A percentile compares a stretch with the other conserved stretches of the same genome.
Conservation (phyloP, 73 alveolate species). For the Paramecium sonneborni region DNA sequence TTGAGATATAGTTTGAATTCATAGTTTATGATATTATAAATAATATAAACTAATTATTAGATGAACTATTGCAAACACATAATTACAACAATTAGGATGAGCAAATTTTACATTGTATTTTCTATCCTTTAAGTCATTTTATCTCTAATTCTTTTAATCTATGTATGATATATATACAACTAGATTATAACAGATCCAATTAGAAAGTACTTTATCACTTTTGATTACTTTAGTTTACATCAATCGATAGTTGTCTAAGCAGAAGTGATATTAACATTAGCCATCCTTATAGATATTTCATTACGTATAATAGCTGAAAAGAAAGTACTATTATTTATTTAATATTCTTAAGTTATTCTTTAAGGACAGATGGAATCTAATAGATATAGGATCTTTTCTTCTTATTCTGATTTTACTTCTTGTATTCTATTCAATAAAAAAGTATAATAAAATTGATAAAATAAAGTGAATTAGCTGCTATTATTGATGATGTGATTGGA, state of each 20-base stretch:
- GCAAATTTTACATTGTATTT: not conserved
- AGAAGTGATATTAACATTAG: not conserved
- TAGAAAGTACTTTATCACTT: not conserved
- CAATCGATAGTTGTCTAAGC: not conserved
- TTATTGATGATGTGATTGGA: not conserved
- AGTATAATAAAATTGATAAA: not conserved
- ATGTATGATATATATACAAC: slow-evolving; percentile 6
- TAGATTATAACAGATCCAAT: slow-evolving; percentile 9
- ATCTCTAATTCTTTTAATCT: not conserved
- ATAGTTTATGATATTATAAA: not conserved
- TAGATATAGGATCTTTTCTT: not conserved
- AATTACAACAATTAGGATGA: not conserved
- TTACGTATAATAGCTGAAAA: not conserved
- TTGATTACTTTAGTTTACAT: not conserved
- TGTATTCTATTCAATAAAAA: not conserved
- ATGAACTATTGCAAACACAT: slow-evolving; percentile 18
- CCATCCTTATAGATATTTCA: not conserved
- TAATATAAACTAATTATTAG: not conserved
- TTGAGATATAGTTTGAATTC: not conserved
- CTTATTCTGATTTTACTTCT: not conserved
- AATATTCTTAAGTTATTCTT: not conserved
- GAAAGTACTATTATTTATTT: not conserved
- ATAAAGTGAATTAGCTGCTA: not conserved
- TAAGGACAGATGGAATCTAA: not conserved
- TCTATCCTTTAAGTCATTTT: not conserved